phyloP scores from a whole-genome alignment of 2,329 filamentous ascomycete species.

The Phyllosticta citrichinensis region DNA sequence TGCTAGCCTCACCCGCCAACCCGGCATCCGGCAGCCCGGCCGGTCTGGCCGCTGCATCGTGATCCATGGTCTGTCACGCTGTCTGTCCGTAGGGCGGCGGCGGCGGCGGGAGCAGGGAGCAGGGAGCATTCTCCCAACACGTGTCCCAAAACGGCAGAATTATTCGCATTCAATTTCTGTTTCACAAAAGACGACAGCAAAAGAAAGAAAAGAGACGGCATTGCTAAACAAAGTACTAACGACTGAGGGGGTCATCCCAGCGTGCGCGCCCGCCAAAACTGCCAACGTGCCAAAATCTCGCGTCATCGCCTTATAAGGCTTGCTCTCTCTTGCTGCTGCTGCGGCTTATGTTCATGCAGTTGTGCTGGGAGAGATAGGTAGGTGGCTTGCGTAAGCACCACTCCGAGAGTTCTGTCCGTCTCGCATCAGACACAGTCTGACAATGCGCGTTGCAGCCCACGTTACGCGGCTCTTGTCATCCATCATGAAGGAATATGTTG shows the following conservation, averaged over 20 bases:
- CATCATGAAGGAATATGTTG: too few species aligned
- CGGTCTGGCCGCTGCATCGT: not conserved
- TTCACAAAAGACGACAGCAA: not conserved
- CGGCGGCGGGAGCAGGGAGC: too few species aligned
- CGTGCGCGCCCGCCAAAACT: not conserved
- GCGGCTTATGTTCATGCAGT: not conserved
- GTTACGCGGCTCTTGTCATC: too few species aligned
- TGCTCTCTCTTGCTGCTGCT: not conserved
- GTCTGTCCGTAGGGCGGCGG: not conserved
- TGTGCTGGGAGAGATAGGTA: not conserved
- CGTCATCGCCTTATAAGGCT: not conserved
- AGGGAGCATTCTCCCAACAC: too few species aligned
- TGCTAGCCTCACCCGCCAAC: not conserved
- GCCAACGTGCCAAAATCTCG: not conserved
- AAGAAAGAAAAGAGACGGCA: not conserved
- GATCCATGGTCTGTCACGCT: not conserved
- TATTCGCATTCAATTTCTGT: not conserved
- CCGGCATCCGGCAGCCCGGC: too few species aligned
- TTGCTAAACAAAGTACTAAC: too few species aligned
- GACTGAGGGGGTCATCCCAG: not conserved
- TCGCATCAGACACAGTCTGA: not conserved
- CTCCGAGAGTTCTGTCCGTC: not conserved
- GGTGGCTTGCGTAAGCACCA: not conserved
- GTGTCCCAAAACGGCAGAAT: not conserved
- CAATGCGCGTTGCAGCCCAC: not conserved